Evolutionary conservation across 805 yeast species (phyloP).

Genomic region (Starmerella bombicola): DNA sequence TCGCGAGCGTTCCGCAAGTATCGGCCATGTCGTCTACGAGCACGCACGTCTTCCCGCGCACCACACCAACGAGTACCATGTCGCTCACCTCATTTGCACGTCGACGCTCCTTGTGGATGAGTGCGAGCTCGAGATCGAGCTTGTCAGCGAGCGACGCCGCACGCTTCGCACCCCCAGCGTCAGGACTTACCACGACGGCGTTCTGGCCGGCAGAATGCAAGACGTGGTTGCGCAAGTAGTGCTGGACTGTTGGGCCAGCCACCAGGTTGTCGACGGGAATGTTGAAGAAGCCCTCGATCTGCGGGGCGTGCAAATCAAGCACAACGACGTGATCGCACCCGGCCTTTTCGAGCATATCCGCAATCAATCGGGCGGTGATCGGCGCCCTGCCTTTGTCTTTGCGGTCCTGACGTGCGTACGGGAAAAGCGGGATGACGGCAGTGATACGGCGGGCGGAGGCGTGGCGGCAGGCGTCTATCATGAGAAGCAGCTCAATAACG

Average conservation of each 20-base stretch:
- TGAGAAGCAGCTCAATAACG: constrained; percentile 73
- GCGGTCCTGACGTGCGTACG: constrained; percentile 94
- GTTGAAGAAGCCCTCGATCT: constrained; percentile 91
- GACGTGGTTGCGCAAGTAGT: constrained; percentile 60
- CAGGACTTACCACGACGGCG: constrained; percentile 84
- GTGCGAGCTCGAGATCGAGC: constrained; percentile 82
- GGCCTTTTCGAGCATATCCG: constrained; percentile 80
- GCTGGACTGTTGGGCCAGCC: constrained; percentile 83
- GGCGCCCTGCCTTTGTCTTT: constrained; percentile 95
- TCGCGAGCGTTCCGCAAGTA: constrained; percentile 91
- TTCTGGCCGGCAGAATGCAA: constrained; percentile 33
- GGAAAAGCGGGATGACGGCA: constrained; percentile 89
- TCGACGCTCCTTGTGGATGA: constrained; percentile 92
- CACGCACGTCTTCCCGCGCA: constrained; percentile 65
- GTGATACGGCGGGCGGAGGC: constrained; percentile 92
- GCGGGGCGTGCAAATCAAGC: constrained; percentile 94
- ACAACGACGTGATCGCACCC: constrained; percentile 95
- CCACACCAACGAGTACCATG: constrained; percentile 96
- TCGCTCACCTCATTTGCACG: constrained; percentile 88
- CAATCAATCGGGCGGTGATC: constrained; percentile 86
- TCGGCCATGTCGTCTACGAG: constrained; percentile 97
- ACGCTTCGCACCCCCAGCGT: constrained; percentile 98
- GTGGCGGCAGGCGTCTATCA: constrained; percentile 89
- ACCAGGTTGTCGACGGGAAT: constrained; percentile 93
- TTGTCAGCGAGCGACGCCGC: constrained; percentile 91